Evolutionary conservation across 805 yeast species (phyloP).

Genomic region (Debaryomyces maramus): DNA sequence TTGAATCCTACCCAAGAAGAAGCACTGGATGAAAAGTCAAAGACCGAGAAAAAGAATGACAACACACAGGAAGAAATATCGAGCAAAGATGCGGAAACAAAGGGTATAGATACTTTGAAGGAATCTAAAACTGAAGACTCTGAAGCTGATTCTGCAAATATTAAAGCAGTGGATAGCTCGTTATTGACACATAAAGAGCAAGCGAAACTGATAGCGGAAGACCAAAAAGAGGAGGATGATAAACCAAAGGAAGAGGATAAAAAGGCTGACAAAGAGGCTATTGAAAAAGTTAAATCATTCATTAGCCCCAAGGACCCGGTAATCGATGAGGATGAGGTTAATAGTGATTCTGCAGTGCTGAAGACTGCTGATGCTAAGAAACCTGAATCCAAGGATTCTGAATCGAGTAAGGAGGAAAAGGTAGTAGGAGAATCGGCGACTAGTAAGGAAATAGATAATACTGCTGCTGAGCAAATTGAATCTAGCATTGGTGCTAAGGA

Average conservation of each 20-base stretch:
- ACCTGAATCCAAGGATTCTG: background rate
- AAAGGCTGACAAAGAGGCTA: background rate
- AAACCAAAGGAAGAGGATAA: conserved; percentile 3
- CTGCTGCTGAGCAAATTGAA: background rate
- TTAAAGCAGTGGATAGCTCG: background rate
- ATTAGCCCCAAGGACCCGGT: conserved; percentile 1
- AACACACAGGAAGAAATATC: background rate
- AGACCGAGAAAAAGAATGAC: background rate
- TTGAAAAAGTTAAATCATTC: no score
- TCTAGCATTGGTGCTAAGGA: background rate
- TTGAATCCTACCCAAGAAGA: conserved; percentile 20
- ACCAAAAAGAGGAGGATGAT: conserved; percentile 5
- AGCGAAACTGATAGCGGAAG: background rate
- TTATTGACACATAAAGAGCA: background rate
- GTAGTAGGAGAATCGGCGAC: background rate
- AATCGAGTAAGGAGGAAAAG: background rate
- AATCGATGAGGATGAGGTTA: background rate
- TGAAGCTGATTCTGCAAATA: background rate
- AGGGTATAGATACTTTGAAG: background rate
- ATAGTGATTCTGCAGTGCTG: background rate
- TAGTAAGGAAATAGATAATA: background rate
- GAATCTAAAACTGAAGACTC: background rate
- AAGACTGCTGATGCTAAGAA: background rate
- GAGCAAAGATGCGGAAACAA: background rate
- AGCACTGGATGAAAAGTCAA: background rate